These are phyloP conservation scores for Arbutus unedo DNA, from an alignment of 148 eudicot species.

Conservation along the genomic window DNA sequence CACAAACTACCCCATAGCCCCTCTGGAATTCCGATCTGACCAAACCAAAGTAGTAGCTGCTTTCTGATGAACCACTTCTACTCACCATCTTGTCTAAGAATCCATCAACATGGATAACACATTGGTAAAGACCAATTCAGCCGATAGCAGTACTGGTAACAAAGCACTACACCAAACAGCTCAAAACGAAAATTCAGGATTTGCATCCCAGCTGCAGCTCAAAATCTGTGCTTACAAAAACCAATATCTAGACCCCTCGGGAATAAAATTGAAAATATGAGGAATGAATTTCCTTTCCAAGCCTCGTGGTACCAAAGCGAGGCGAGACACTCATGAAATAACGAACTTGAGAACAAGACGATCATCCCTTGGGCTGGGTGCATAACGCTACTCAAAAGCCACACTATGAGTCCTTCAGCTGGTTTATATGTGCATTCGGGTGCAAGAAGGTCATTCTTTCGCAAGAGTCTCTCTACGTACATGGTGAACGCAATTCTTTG, in stretches of 20 bases:
- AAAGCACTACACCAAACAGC: not conserved
- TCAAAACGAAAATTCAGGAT: not conserved
- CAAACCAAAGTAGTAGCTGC: not conserved
- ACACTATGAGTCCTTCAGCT: not conserved
- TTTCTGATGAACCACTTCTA: not conserved
- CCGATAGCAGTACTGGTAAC: not conserved
- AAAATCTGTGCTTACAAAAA: not conserved
- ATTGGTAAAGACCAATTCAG: not conserved
- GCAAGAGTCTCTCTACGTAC: no score
- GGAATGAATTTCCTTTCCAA: not conserved
- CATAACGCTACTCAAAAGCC: not conserved
- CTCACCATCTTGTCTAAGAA: not conserved
- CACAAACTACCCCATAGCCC: not conserved
- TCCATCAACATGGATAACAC: not conserved
- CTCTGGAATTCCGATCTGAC: slow-evolving; percentile 5
- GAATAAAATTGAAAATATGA: not conserved
- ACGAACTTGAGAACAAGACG: not conserved
- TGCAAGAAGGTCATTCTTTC: not conserved
- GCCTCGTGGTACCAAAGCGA: not conserved
- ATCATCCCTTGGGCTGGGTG: not conserved
- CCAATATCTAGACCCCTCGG: not conserved
- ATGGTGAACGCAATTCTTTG: not conserved
- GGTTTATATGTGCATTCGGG: not conserved
- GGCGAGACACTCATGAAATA: not conserved
- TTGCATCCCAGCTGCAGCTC: not conserved